Conservation (phyloP, 805 yeast species). For the Candida sonorensis region DNA sequence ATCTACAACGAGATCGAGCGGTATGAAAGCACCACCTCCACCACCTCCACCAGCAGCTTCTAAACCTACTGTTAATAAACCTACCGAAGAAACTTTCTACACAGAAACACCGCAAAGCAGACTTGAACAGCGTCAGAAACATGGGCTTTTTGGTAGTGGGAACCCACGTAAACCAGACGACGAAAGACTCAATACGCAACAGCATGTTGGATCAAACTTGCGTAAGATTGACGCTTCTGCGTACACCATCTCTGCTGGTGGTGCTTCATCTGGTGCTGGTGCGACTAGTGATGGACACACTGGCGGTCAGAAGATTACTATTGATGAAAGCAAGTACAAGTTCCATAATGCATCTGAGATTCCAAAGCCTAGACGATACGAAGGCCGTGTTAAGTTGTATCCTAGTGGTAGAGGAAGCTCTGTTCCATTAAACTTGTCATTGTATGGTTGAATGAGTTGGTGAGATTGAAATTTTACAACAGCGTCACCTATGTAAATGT, state of each 20-base stretch:
- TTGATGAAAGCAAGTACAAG: constrained; percentile 69
- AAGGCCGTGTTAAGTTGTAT: constrained; percentile 67
- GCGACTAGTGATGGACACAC: too few relatives aligned
- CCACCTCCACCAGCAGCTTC: constrained; percentile 25
- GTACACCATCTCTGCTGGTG: constrained; percentile 41
- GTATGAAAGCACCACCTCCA: constrained; percentile 22
- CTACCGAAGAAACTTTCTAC: constrained; percentile 6
- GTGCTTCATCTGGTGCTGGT: constrained; percentile 2
- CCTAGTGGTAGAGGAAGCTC: constrained; percentile 95
- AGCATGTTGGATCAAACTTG: constrained; percentile 41
- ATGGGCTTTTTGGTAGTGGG: constrained; percentile 11
- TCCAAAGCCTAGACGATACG: constrained; percentile 83
- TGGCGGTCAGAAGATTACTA: constrained; percentile 41
- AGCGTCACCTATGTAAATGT: too few relatives aligned
- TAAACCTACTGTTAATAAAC: neutral
- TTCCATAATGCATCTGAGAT: constrained; percentile 62
- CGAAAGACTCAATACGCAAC: constrained; percentile 32
- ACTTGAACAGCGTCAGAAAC: constrained; percentile 11
- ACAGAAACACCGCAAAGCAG: constrained; percentile 20
- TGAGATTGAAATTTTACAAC: too few relatives aligned
- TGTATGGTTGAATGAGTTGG: constrained; percentile 8
- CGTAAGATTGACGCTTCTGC: constrained; percentile 60
- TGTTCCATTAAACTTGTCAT: constrained; percentile 67
- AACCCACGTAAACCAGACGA: constrained; percentile 24
- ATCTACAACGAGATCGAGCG: neutral